A percentile compares a stretch with the other conserved stretches of the same genome.
Conservation (phyloP, 305 asterid species). For the Ilex paraguariensis region DNA sequence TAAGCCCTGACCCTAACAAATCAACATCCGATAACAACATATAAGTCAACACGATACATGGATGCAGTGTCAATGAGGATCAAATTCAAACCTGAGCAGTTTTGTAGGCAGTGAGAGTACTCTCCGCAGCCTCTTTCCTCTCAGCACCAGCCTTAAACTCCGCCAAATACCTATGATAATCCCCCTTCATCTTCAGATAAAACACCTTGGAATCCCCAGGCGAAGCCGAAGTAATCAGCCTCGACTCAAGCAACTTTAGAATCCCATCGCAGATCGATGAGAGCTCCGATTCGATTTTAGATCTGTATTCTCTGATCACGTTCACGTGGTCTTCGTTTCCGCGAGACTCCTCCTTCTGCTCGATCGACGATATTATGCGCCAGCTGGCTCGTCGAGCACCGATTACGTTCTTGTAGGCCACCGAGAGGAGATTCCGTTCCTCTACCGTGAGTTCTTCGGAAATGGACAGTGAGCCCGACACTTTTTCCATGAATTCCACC, state of each 20-base stretch:
- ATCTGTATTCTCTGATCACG: constrained; percentile 45
- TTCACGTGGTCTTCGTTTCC: constrained; percentile 60
- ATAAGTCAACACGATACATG: too few species aligned
- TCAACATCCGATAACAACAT: too few species aligned
- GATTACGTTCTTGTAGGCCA: constrained; percentile 67
- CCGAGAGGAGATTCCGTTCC: constrained; percentile 60
- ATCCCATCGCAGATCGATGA: constrained; percentile 59
- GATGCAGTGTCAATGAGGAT: neutral
- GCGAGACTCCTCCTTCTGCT: constrained; percentile 64
- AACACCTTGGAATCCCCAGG: constrained; percentile 62
- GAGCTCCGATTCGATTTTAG: constrained; percentile 56
- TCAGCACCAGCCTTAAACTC: constrained; percentile 57
- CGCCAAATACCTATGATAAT: constrained; percentile 64
- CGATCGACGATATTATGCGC: constrained; percentile 62
- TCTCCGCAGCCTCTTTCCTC: constrained; percentile 67
- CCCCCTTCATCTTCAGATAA: constrained; percentile 72
- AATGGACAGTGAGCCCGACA: constrained; percentile 31
- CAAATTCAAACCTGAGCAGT: constrained; percentile 53
- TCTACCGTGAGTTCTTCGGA: constrained; percentile 56
- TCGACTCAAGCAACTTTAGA: constrained; percentile 45
- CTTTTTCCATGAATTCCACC: constrained; percentile 73
- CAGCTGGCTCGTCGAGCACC: constrained; percentile 65
- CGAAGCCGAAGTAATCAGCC: constrained; percentile 43
- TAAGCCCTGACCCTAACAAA: too few species aligned
- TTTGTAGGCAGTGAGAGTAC: constrained; percentile 66